These are phyloP conservation scores for Lactarius deliciosus DNA, from an alignment of 768 basidiomycete species.

Conservation along the genomic window DNA sequence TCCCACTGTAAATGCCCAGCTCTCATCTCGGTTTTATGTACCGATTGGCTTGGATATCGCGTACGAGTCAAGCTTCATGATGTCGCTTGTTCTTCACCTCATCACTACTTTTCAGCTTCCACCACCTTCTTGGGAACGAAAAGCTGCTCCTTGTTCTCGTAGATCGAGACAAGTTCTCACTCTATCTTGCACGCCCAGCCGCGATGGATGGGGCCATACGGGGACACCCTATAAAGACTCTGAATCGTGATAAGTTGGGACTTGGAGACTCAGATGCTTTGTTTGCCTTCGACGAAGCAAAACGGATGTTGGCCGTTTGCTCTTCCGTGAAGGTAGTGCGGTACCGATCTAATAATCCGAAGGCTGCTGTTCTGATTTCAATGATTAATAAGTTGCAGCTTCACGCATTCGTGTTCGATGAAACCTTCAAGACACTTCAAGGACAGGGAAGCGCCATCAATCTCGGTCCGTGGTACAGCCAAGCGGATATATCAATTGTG, in stretches of 20 bases:
- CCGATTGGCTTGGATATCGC: constrained; percentile 1
- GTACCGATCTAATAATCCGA: not conserved
- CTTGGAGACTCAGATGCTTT: constrained; percentile 35
- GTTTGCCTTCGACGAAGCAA: constrained; percentile 52
- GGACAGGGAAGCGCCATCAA: constrained; percentile 40
- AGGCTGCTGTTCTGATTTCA: not conserved
- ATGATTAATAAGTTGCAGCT: constrained; percentile 35
- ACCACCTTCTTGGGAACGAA: constrained; percentile 13
- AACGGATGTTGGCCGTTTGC: constrained; percentile 48
- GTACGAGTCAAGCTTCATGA: not conserved
- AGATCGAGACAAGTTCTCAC: not conserved
- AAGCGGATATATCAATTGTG: constrained; percentile 32
- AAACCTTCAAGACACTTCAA: not conserved
- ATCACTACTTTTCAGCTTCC: not conserved
- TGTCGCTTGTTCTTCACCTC: not conserved
- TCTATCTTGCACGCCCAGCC: constrained; percentile 3
- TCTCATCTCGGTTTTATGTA: constrained; percentile 8
- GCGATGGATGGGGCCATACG: not conserved
- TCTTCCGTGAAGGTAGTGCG: constrained; percentile 41
- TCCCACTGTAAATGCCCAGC: constrained; percentile 11
- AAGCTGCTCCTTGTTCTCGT: constrained; percentile 7
- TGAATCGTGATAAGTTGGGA: constrained; percentile 51
- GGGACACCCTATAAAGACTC: not conserved
- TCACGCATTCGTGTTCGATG: constrained; percentile 41
- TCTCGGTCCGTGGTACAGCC: constrained; percentile 44